Base-by-base conservation (phyloP, 148 eudicot genomes). In the Oxyria digyna region DNA sequence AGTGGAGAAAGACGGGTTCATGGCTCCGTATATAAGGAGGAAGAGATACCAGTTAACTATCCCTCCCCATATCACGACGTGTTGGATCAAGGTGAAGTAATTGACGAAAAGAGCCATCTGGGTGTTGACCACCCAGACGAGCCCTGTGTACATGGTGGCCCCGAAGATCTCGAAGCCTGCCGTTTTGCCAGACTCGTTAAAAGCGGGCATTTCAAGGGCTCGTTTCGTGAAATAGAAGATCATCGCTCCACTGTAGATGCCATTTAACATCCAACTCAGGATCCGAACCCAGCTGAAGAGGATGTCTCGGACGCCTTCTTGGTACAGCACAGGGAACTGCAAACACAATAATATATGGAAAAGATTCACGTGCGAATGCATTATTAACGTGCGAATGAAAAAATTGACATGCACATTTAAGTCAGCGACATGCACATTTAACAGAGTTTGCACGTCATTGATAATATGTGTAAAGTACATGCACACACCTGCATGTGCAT, bases 211-310 rank as follows among this genome's bases (percentile, higher is more conserved):
- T 31, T 81, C 77, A 17, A 91, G 62, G 8, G 96, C 82, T n/a
- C 66, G 74, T 57, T 71, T 81, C 80, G 91, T 83, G 79, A 91
- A 80, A 85, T 70, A 89, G 83, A 89, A 91, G 74, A 83, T 81
- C 20, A 91, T 84, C 24, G 79, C 45, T 10, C 85, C 96, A 20
- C 84, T 87, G 75, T 79, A 71, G 72, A 87, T 62, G 32, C 97
- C 97, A 13, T 91, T 91, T 69, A 89, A 73, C 96, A 91, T 91
- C 97, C 97, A 91, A 48, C 97, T 87, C 29, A 91, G 82, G 23
- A 91, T 85, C 17, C 97, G 82, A 12, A 73, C 69, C 97, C 97
- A 91, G 74, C 85, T 84, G 84, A 91, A 91, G 67, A 91, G 96
- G 67, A 77, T 81, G 55, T 91, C 82, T 54, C 89, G 96, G 41